Conservation (phyloP, 345 rosid species). For the Erysimum cheiranthoides region DNA sequence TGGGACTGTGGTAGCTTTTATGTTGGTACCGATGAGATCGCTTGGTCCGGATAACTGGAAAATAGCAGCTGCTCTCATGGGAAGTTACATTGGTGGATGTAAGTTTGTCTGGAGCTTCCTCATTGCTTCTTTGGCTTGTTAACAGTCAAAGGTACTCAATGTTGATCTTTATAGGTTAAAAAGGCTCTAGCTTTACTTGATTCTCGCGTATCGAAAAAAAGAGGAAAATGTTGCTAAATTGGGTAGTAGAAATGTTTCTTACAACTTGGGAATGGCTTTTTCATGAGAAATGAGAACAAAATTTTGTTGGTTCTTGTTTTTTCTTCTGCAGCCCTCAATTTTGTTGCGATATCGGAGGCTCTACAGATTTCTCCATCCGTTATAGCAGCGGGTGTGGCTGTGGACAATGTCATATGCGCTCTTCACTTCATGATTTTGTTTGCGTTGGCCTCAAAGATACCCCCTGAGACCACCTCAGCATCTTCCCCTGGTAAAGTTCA, state of each 20-base stretch:
- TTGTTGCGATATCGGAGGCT: slow-evolving; percentile 86
- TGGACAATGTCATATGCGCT: slow-evolving; percentile 79
- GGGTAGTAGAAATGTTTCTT: background rate
- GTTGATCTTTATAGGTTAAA: background rate
- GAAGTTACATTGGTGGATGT: slow-evolving; percentile 87
- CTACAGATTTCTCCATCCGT: slow-evolving; percentile 77
- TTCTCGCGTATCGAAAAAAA: background rate
- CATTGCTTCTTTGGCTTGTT: slow-evolving; percentile 34
- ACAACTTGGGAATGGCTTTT: background rate
- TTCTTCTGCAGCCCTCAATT: slow-evolving; percentile 70
- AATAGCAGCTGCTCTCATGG: slow-evolving; percentile 93
- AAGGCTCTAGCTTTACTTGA: slow-evolving; percentile 21
- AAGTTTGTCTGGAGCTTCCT: slow-evolving; percentile 43
- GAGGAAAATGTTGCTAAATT: background rate
- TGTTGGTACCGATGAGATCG: slow-evolving; percentile 83
- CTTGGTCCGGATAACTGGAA: slow-evolving; percentile 93
- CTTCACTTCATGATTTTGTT: slow-evolving; percentile 67
- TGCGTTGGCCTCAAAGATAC: slow-evolving; percentile 69
- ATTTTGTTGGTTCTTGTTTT: slow-evolving; percentile 18
- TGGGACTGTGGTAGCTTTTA: slow-evolving; percentile 76
- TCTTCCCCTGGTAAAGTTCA: slow-evolving; percentile 51
- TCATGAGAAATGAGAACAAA: background rate
- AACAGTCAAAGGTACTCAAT: background rate
- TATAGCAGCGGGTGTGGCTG: slow-evolving; percentile 84
- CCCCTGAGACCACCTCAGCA: slow-evolving; percentile 61